Percentiles rank a stretch among this genome's conserved stretches.
Conservation (phyloP, 768 basidiomycete species). For the Tephrocybe sp. region DNA sequence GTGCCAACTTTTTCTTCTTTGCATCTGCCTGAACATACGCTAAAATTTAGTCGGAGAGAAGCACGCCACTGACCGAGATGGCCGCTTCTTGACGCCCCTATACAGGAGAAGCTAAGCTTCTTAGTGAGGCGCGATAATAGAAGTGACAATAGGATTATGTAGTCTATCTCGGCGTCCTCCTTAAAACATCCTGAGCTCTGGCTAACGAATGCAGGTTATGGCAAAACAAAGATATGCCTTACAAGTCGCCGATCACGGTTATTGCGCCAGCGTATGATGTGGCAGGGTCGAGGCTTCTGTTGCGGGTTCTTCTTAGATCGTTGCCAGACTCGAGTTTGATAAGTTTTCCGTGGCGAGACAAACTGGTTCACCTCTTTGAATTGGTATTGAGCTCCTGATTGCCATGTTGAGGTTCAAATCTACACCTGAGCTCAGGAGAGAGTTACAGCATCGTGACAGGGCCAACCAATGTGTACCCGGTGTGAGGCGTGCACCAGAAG, state of each 20-base stretch:
- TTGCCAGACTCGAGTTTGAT: background rate
- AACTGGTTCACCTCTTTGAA: slow-evolving; percentile 2
- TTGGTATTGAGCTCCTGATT: too few species aligned
- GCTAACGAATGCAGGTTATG: too few species aligned
- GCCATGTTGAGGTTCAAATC: too few species aligned
- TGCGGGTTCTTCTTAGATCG: slow-evolving; percentile 2
- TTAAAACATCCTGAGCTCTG: too few species aligned
- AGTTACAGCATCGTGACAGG: background rate
- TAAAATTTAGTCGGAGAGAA: background rate
- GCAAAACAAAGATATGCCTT: too few species aligned
- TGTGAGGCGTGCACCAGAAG: too few species aligned
- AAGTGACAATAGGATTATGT: too few species aligned
- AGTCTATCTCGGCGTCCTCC: too few species aligned
- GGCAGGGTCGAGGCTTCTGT: slow-evolving; percentile 1
- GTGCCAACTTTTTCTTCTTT: background rate
- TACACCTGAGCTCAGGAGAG: too few species aligned
- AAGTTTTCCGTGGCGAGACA: background rate
- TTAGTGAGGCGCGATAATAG: too few species aligned
- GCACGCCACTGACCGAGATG: background rate
- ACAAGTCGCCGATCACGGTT: background rate
- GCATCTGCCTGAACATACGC: background rate
- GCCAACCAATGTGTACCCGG: background rate
- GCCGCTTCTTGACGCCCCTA: too few species aligned
- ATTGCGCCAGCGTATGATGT: background rate
- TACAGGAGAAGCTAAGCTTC: too few species aligned